These are phyloP conservation scores for Debaryomyces coudertii DNA, from an alignment of 1,139 yeast genomes.

Conservation along the genomic window DNA sequence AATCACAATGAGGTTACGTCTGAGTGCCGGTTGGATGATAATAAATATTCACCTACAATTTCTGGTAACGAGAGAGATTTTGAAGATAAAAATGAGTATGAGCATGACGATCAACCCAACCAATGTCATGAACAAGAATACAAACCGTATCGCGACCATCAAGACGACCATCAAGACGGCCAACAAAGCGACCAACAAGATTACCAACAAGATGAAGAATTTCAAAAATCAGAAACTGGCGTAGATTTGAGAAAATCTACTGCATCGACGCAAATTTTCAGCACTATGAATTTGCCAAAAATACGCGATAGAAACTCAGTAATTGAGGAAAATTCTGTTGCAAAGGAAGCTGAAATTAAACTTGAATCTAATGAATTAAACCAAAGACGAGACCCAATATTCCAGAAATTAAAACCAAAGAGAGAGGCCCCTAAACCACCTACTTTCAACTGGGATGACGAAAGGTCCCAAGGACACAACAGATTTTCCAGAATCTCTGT, in stretches of 20 bases:
- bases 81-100: conserved; percentile 8
- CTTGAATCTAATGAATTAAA: conserved; percentile 2
- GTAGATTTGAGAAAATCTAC: conserved; percentile 21
- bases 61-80: conserved; percentile 9
- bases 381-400: conserved; percentile 20
- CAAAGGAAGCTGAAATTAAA: background rate
- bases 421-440: conserved; percentile 52
- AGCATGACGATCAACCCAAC: background rate
- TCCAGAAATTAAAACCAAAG: conserved; percentile 43
- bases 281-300: conserved; percentile 22
- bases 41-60: background rate
- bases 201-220: background rate
- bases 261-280: conserved; percentile 34
- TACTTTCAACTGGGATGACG: conserved; percentile 9
- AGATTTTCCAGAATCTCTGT: conserved; percentile 31
- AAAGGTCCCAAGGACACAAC: conserved; percentile 21
- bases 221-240: conserved; percentile 1
- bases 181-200: background rate
- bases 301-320: conserved; percentile 8
- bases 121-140: background rate
- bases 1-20: conserved; percentile 2
- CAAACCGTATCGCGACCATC: background rate
- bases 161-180: background rate
- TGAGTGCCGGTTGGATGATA: background rate
- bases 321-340: conserved; percentile 2